Evolutionary conservation across 2,329 filamentous ascomycete species (phyloP).

Genomic region (Scleromitrula shiraiana): DNA sequence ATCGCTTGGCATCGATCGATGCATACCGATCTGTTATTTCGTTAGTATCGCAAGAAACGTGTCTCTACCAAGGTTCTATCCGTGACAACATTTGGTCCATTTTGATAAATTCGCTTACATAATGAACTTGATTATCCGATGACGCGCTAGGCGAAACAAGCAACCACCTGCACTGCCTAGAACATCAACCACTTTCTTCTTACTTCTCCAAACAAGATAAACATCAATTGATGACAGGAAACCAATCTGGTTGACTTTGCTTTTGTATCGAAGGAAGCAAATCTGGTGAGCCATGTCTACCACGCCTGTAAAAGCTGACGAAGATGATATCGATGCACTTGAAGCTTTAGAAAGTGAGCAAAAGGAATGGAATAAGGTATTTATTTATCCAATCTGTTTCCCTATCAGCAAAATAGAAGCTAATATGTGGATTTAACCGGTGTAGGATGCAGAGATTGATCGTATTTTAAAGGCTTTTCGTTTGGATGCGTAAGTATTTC

Average conservation of each 20-base stretch:
- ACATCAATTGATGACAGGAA: too few relatives aligned
- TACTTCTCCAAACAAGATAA: too few relatives aligned
- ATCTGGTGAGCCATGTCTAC: neutral
- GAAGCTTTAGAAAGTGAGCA: constrained; percentile 75
- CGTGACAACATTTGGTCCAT: constrained; percentile 64
- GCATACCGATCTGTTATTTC: neutral
- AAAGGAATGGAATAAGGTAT: constrained; percentile 84
- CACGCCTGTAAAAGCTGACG: neutral
- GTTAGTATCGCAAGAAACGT: constrained; percentile 40
- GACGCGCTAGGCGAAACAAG: too few relatives aligned
- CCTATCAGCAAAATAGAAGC: neutral
- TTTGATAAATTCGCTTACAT: too few relatives aligned
- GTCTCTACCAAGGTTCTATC: constrained; percentile 49
- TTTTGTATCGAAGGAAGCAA: too few relatives aligned
- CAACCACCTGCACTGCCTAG: too few relatives aligned
- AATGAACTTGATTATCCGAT: too few relatives aligned
- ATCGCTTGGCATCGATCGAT: neutral
- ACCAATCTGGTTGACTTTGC: too few relatives aligned
- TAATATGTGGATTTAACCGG: constrained; percentile 7
- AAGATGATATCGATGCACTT: constrained; percentile 65
- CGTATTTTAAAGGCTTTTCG: constrained; percentile 88
- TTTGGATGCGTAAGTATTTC: constrained; percentile 53
- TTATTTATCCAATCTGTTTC: constrained; percentile 15
- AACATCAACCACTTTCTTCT: too few relatives aligned
- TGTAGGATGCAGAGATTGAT: constrained; percentile 86